Conservation (phyloP, 2,329 filamentous ascomycete genomes). For the Pseudogymnoascus verrucosus region DNA sequence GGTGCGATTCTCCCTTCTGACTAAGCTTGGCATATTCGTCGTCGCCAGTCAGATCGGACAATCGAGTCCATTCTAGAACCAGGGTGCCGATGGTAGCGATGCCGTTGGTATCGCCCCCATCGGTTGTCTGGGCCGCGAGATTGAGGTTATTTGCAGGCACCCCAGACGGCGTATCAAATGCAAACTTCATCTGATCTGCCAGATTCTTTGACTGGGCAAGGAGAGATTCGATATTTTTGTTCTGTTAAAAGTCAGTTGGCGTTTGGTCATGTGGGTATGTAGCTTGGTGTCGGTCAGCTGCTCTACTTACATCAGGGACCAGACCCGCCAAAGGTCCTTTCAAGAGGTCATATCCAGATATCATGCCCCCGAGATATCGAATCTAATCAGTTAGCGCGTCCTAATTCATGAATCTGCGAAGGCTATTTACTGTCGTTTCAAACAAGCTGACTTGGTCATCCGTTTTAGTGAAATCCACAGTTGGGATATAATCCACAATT, state of each 20-base stretch:
- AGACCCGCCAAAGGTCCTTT: conserved; percentile 53
- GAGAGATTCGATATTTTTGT: conserved; percentile 42
- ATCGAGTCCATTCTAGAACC: conserved; percentile 74
- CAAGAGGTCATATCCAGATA: conserved; percentile 66
- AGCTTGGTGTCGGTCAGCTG: background rate
- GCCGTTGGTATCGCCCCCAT: conserved; percentile 52
- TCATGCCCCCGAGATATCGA: conserved; percentile 71
- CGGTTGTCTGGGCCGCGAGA: conserved; percentile 45
- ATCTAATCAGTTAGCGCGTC: conserved; percentile 36
- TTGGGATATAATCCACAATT: conserved; percentile 63
- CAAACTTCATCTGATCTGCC: conserved; percentile 65
- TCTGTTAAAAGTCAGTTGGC: conserved; percentile 21
- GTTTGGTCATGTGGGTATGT: conserved; percentile 22
- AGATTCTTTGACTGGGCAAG: conserved; percentile 60
- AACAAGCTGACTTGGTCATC: conserved; percentile 62
- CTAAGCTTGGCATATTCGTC: conserved; percentile 56
- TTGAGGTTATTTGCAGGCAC: conserved; percentile 63
- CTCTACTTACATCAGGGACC: conserved; percentile 31
- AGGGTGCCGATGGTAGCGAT: conserved; percentile 71
- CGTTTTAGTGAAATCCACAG: conserved; percentile 62
- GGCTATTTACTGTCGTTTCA: conserved; percentile 83
- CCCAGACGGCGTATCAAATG: conserved; percentile 69
- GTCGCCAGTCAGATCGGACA: conserved; percentile 68
- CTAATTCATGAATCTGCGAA: conserved; percentile 38
- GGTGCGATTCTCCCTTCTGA: conserved; percentile 60